A percentile compares a stretch with the other conserved stretches of the same genome.
phyloP scores from a whole-genome alignment of 176 grass and related monocot species.

The Zea luxurians region DNA sequence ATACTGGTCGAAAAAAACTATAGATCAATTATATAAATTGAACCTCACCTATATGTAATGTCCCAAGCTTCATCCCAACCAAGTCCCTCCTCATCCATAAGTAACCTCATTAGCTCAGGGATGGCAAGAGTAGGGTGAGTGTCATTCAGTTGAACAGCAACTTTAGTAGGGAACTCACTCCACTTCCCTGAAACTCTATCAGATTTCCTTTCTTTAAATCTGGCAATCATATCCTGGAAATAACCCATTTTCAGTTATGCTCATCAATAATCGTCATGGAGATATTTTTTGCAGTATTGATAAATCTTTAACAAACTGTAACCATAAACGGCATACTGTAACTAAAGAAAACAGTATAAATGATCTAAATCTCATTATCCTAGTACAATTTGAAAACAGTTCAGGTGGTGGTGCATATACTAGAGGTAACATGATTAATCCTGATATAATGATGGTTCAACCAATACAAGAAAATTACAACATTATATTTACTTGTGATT shows the following conservation, averaged over 20 bases:
- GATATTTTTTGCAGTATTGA: conserved; percentile 3
- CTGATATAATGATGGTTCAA: background rate
- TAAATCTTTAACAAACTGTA: background rate
- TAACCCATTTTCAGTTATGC: conserved; percentile 16
- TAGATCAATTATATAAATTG: conserved; percentile 5
- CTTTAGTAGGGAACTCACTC: conserved; percentile 75
- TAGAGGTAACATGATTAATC: background rate
- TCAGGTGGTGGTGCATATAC: background rate
- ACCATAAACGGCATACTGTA: conserved; percentile 25
- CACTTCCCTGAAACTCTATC: conserved; percentile 61
- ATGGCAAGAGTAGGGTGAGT: conserved; percentile 81
- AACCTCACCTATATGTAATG: conserved; percentile 59
- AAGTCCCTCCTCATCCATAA: conserved; percentile 74
- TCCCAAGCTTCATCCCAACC: conserved; percentile 77
- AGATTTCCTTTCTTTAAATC: conserved; percentile 70
- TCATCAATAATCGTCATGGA: conserved; percentile 13
- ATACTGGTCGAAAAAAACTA: conserved; percentile 1
- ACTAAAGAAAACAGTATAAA: conserved; percentile 4
- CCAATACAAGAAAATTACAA: conserved; percentile 16
- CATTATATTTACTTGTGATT: background rate
- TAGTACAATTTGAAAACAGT: background rate
- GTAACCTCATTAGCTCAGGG: conserved; percentile 69
- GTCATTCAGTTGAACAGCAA: conserved; percentile 89
- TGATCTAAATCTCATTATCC: background rate
- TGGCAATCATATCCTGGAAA: conserved; percentile 76